A percentile compares a stretch with the other conserved stretches of the same genome.
Evolutionary conservation across 2,329 filamentous ascomycete species (phyloP).

Genomic region (Penicillium sp.): DNA sequence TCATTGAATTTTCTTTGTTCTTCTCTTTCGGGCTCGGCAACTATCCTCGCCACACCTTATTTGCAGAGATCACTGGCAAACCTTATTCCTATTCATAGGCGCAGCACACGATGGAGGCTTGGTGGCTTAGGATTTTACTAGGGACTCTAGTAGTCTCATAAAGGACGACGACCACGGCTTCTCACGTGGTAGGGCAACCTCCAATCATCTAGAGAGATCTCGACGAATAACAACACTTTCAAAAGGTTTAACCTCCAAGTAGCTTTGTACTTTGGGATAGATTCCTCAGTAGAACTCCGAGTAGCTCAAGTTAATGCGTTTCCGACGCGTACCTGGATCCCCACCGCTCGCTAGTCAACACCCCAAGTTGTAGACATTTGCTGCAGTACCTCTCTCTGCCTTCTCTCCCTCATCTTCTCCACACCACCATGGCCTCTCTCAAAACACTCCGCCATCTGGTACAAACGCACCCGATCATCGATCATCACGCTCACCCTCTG

Average conservation of each 20-base stretch:
- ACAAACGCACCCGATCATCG: conserved; percentile 42
- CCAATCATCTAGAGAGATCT: no score
- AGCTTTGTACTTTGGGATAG: background rate
- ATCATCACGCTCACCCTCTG: conserved; percentile 47
- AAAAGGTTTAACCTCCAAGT: background rate
- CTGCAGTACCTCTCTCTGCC: no score
- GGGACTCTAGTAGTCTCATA: background rate
- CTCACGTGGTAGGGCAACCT: no score
- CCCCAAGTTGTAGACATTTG: background rate
- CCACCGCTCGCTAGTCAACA: background rate
- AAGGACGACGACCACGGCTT: conserved; percentile 2
- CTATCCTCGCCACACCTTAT: background rate
- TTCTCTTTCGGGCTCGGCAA: background rate
- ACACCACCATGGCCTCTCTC: conserved; percentile 22
- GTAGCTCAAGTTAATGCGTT: background rate
- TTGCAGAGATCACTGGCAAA: background rate
- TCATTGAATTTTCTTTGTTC: background rate
- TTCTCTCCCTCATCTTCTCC: conserved; percentile 4
- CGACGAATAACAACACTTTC: background rate
- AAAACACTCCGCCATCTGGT: conserved; percentile 35
- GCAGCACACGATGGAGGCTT: background rate
- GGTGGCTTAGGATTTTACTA: background rate
- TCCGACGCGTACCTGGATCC: background rate
- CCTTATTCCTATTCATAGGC: background rate
- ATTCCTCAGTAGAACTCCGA: no score